A percentile compares a stretch with the other conserved stretches of the same genome.
Conservation (phyloP, 192 early-diverging fungal species). For the Funneliformis geosporum region DNA sequence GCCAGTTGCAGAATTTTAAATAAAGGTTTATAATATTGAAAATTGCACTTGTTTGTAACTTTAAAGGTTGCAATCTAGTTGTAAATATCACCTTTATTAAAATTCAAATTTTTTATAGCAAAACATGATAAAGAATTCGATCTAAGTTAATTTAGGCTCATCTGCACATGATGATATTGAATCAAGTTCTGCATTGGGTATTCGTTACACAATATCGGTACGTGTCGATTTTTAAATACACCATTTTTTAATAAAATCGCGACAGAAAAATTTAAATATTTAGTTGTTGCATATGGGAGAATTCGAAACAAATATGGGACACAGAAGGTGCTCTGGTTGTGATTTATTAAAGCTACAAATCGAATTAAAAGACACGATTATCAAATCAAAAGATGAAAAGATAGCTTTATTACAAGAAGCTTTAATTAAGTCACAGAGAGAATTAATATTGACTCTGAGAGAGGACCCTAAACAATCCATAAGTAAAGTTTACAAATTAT, state of each 20-base stretch:
- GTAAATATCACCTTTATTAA: no score
- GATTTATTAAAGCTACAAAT: constrained; percentile 3
- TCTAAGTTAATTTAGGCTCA: no score
- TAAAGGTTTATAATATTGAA: no score
- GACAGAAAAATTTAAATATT: neutral
- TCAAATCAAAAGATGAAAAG: constrained; percentile 6
- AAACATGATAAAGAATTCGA: no score
- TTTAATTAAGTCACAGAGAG: neutral
- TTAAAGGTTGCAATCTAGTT: no score
- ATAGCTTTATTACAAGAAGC: constrained; percentile 6
- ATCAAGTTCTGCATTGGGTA: no score
- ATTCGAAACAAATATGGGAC: neutral
- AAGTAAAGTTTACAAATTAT: neutral
- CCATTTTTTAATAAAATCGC: neutral
- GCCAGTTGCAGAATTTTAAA: no score
- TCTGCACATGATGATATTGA: no score
- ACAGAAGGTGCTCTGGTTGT: neutral
- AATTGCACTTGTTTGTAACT: no score
- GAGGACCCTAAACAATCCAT: neutral
- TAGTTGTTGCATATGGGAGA: neutral
- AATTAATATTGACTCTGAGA: neutral
- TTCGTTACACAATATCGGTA: no score
- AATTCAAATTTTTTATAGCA: no score
- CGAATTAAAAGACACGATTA: neutral
- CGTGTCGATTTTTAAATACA: no score